Evolutionary conservation across 345 rosid genomes (phyloP).

Genomic region (Ricinus communis): DNA sequence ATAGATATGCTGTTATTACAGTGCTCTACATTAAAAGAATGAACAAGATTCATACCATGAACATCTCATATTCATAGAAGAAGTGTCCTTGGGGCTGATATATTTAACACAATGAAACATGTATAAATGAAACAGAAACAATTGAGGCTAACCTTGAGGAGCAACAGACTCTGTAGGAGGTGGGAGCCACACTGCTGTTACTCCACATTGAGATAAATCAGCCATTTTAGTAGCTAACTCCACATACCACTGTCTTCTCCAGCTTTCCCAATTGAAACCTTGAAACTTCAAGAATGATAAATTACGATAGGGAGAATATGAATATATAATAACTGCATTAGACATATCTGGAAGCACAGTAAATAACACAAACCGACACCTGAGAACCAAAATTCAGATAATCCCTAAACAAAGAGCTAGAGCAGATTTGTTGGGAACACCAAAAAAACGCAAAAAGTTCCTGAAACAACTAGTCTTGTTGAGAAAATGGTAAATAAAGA

Average conservation of each 20-base stretch:
- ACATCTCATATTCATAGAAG: background rate
- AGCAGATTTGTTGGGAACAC: background rate
- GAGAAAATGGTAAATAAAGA: background rate
- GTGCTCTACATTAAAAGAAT: background rate
- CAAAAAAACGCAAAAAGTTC: background rate
- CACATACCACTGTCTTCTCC: conserved; percentile 50
- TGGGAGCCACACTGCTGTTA: conserved; percentile 52
- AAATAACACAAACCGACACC: background rate
- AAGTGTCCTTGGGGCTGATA: background rate
- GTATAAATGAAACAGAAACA: background rate
- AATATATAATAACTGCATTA: conserved; percentile 1
- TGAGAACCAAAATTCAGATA: background rate
- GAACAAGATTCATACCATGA: background rate
- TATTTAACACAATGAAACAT: background rate
- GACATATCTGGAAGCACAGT: background rate
- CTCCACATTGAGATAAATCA: conserved; percentile 44
- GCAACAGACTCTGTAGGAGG: conserved; percentile 59
- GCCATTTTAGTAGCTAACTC: conserved; percentile 48
- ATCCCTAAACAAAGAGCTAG: conserved; percentile 1
- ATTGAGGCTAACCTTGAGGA: conserved; percentile 39
- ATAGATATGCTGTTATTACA: background rate
- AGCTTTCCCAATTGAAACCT: conserved; percentile 61
- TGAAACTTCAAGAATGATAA: conserved; percentile 39
- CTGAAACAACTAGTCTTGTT: background rate
- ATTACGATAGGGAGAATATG: conserved; percentile 1